Evolutionary conservation across 2,329 filamentous ascomycete genomes (phyloP).

Genomic region (Paramyrothecium roridum): DNA sequence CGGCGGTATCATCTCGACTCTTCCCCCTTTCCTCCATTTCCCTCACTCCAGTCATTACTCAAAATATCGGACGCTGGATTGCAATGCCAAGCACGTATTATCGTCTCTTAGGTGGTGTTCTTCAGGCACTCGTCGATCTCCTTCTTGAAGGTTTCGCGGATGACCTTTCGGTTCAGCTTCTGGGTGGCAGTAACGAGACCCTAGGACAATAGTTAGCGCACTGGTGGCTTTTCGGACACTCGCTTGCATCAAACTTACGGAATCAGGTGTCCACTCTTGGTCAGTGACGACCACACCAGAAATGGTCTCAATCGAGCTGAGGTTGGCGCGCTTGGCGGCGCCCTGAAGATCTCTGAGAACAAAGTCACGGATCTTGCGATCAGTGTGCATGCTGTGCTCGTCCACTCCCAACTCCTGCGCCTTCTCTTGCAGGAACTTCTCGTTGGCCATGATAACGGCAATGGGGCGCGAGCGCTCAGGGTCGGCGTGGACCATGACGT

Average conservation of each 20-base stretch:
- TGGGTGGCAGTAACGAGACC: slow-evolving; percentile 60
- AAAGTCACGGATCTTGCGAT: slow-evolving; percentile 59
- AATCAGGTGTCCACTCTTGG: slow-evolving; percentile 85
- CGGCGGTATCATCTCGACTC: slow-evolving; percentile 13
- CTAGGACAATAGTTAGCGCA: slow-evolving; percentile 29
- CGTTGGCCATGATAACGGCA: slow-evolving; percentile 72
- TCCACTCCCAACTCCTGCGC: slow-evolving; percentile 60
- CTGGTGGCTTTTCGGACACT: neutral
- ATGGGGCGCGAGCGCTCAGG: slow-evolving; percentile 72
- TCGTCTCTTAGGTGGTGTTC: slow-evolving; percentile 14
- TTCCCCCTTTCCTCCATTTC: neutral
- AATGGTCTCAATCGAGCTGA: slow-evolving; percentile 71
- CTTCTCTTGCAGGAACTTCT: slow-evolving; percentile 58
- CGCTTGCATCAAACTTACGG: slow-evolving; percentile 54
- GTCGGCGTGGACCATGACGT: slow-evolving; percentile 85
- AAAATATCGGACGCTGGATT: neutral
- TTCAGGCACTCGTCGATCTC: slow-evolving; percentile 45
- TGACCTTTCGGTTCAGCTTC: slow-evolving; percentile 54
- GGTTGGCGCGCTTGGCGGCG: slow-evolving; percentile 62
- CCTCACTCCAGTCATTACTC: slow-evolving; percentile 2
- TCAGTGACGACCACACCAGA: slow-evolving; percentile 74
- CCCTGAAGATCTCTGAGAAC: slow-evolving; percentile 67
- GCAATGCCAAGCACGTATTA: too few species aligned
- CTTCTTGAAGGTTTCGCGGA: slow-evolving; percentile 47
- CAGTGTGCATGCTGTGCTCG: slow-evolving; percentile 64